Evolutionary conservation across 208 protist genomes (phyloP), one percentile per base, ranked within the genome.

Genomic region (Leishmania tropica): DNA sequence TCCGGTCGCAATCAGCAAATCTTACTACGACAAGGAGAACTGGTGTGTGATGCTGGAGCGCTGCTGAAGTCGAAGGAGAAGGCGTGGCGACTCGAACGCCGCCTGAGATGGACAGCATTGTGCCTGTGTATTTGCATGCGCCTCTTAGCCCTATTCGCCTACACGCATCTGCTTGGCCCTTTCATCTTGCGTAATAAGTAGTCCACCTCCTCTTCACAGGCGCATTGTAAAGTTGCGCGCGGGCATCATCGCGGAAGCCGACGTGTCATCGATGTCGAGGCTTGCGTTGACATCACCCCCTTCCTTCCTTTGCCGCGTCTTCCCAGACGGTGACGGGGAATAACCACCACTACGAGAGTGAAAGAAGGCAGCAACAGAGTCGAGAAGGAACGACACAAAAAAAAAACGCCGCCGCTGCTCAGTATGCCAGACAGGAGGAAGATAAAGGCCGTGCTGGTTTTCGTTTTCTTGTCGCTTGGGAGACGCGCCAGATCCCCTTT

Each of bases 11-110:
- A 80, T 93, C 7, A 60, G 74, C 54, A 78, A 91, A 51, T 91
- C 87, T 6, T 98, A 97, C 81, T 97, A 93, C 71, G 96, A 98
- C 80, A 89, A 92, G 68, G 94, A 98, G 71, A 98, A 98, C 79
- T 98, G 96, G 94, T 96, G 92, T 70, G 83, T 97, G 13, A 62
- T 94, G 19, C 42, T 95, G 28, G 72, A 93, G 80, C 89, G 89
- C 21, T 48, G 42, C 40, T 78, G 73, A 76, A 17, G 19, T 51
- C 45, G 71, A 35, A 56, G 15, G 0, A 40, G 3, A 47, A 10
- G 8, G 67, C 10, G 28, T 72, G 67, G 67, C 42, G 37, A 19
- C 40, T 42, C 13, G 40, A 21, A 40, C 62, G 15, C 62, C 31
- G 31, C 31, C 62, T 40, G 62, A 40, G 67, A 47, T 8, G 40